These are phyloP conservation scores for Mycena maculata DNA, from an alignment of 768 basidiomycete species.

Conservation along the genomic window DNA sequence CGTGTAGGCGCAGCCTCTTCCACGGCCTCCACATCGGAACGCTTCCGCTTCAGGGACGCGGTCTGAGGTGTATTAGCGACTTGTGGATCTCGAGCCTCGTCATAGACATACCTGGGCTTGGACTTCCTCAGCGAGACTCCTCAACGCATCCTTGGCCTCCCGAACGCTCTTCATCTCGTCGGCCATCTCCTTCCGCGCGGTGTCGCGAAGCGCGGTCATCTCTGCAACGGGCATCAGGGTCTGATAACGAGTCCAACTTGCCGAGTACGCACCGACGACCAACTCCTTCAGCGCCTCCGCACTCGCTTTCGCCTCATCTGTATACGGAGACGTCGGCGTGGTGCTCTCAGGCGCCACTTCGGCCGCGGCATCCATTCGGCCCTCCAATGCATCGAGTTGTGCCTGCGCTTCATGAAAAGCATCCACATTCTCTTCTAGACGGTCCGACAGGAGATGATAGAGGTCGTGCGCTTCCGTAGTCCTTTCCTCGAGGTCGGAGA, in stretches of 20 bases:
- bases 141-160: constrained; percentile 51
- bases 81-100: constrained; percentile 21
- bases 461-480: constrained; percentile 52
- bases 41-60: constrained; percentile 73
- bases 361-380: constrained; percentile 36
- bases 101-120: constrained; percentile 48
- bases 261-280: constrained; percentile 53
- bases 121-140: constrained; percentile 41
- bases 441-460: constrained; percentile 49
- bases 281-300: constrained; percentile 52
- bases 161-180: constrained; percentile 58
- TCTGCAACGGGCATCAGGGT: constrained; percentile 46
- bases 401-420: constrained; percentile 42
- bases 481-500: constrained; percentile 54
- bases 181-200: constrained; percentile 57
- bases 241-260: neutral
- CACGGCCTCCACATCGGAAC: constrained; percentile 55
- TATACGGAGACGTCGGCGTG: constrained; percentile 24
- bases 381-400: constrained; percentile 53
- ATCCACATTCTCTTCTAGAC: constrained; percentile 47
- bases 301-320: constrained; percentile 44
- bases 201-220: constrained; percentile 57
- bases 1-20: constrained; percentile 51
- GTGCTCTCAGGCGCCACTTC: constrained; percentile 10
- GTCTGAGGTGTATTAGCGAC: constrained; percentile 41